Conservation (phyloP, 495 filamentous ascomycete genomes). For the Aspergillus leporis region DNA sequence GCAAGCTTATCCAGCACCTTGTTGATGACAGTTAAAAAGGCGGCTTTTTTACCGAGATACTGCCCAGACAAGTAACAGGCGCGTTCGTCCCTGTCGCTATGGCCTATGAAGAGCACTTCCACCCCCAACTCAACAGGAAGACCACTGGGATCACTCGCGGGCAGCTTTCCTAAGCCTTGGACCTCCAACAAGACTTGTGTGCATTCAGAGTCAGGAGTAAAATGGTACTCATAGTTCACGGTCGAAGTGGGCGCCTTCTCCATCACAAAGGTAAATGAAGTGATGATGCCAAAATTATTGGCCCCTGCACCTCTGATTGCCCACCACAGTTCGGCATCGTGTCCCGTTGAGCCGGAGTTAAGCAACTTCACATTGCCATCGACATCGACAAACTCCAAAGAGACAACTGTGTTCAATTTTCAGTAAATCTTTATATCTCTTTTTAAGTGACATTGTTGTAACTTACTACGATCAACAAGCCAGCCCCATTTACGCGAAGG, state of each 20-base stretch:
- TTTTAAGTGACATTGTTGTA: not conserved
- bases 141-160: not conserved
- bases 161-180: not conserved
- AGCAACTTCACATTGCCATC: constrained; percentile 3
- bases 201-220: constrained; percentile 5
- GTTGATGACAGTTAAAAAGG: not conserved
- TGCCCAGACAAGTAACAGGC: not conserved
- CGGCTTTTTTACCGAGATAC: constrained; percentile 2
- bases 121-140: constrained; percentile 5
- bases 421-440: not conserved
- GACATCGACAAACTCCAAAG: constrained; percentile 1
- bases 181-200: constrained; percentile 2
- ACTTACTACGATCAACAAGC: constrained; percentile 8
- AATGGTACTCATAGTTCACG: constrained; percentile 7
- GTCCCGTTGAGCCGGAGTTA: not conserved
- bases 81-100: not conserved
- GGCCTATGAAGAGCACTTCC: constrained; percentile 2
- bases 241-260: not conserved
- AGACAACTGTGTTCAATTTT: not conserved
- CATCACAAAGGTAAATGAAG: constrained; percentile 1
- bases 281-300: constrained; percentile 8
- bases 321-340: constrained; percentile 6
- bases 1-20: not conserved
- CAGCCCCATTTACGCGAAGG: constrained; percentile 7
- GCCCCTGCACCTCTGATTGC: constrained; percentile 2